Evolutionary conservation across 2,329 filamentous ascomycete species (phyloP).

Genomic region (Fusarium sp.): DNA sequence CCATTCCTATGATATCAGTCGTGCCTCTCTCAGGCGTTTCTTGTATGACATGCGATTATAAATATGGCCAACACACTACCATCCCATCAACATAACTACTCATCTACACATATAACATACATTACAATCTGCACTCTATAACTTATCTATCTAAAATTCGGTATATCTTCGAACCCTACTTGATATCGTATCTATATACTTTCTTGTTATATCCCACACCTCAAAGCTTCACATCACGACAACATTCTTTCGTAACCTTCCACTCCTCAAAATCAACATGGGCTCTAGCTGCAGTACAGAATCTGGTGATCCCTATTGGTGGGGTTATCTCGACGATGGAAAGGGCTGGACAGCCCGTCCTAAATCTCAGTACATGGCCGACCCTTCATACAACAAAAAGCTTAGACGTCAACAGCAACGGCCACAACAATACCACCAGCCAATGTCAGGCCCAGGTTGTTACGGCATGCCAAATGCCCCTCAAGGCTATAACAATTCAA

Average conservation of each 20-base stretch:
- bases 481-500: too few species aligned
- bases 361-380: slow-evolving; percentile 12
- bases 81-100: neutral
- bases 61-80: neutral
- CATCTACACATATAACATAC: too few species aligned
- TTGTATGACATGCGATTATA: neutral
- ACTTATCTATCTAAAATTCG: too few species aligned
- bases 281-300: slow-evolving; percentile 3
- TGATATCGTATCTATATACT: too few species aligned
- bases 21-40: neutral
- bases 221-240: too few species aligned
- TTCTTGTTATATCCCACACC: too few species aligned
- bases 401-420: slow-evolving; percentile 3
- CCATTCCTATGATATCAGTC: neutral
- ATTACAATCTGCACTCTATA: too few species aligned
- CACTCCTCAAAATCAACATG: neutral
- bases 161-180: too few species aligned
- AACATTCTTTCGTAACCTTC: too few species aligned
- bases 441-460: neutral
- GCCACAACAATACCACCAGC: neutral
- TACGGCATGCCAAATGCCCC: too few species aligned
- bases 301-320: slow-evolving; percentile 11
- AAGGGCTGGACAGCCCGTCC: slow-evolving; percentile 18
- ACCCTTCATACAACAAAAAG: slow-evolving; percentile 10
- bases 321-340: slow-evolving; percentile 8